Evolutionary conservation across 116 monocot genomes (phyloP).

Genomic region (Zostera marina): DNA sequence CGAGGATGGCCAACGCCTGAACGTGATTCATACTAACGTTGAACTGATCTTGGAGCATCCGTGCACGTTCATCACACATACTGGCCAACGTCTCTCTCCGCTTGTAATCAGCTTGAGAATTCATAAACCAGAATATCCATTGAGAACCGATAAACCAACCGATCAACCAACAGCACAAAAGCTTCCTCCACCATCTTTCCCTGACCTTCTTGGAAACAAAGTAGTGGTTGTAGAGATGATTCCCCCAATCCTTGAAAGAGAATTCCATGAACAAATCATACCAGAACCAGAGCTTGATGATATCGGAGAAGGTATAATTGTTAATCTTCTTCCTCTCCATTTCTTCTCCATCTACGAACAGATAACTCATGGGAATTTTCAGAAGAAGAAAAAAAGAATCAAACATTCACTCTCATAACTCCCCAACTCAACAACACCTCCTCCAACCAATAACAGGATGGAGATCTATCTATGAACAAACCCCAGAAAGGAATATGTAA

Average conservation of each 20-base stretch:
- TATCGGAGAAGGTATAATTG: constrained; percentile 11
- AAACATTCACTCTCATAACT: constrained; percentile 24
- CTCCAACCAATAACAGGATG: no score
- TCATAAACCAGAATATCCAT: constrained; percentile 87
- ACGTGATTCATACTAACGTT: constrained; percentile 99
- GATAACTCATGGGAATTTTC: constrained; percentile 45
- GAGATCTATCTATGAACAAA: no score
- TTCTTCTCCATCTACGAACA: constrained; percentile 48
- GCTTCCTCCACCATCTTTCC: constrained; percentile 72
- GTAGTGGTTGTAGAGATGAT: constrained; percentile 48
- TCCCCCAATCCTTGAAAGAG: constrained; percentile 33
- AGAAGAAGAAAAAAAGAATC: no score
- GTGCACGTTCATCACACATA: constrained; percentile 91
- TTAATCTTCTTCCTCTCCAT: constrained; percentile 54
- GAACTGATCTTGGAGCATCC: constrained; percentile 99
- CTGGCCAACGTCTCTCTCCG: constrained; percentile 65
- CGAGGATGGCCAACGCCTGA: constrained; percentile 76
- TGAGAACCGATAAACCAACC: constrained; percentile 49
- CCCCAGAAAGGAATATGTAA: not conserved
- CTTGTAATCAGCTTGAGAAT: constrained; percentile 52
- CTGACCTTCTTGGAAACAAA: constrained; percentile 59
- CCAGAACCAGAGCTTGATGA: constrained; percentile 20
- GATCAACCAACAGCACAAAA: constrained; percentile 60
- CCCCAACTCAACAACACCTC: not conserved
- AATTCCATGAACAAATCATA: constrained; percentile 26